Base-by-base conservation (phyloP, 1,139 yeast genomes). In the Nakaseomyces uthaithaninus region DNA sequence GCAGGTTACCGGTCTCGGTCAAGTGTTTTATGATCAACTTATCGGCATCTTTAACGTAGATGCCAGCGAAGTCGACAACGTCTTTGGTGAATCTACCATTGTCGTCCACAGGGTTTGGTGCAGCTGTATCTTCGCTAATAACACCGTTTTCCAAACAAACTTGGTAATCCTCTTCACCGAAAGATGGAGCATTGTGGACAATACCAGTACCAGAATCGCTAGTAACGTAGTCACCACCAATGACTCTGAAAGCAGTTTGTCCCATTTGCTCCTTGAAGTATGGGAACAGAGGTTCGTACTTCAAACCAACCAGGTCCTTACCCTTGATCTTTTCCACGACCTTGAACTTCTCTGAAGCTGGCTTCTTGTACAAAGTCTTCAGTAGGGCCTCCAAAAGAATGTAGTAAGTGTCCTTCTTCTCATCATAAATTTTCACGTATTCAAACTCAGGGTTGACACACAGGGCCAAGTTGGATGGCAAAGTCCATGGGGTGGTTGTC, bases 401-500 rank as follows among this genome's bases (percentile, higher is more conserved):
- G 68, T 74, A 91, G 65, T 84, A 68, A 56, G 75, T 75, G 53
- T 83, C 84, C 53, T 80, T 77, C 48, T 79, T 87, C 67, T 89
- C 96, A 61, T 91, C 97, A 52, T 69, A 80, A 50, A 93, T 83
- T 69, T 91, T 93, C 52, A 84, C 83, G 59, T 91, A 91, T 65
- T 87, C 97, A 49, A 86, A 80, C 17, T 77, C 77, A 40, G 96
- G 94, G 67, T 91, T 76, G 36, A 91, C 97, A 57, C 95, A 89
- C 48, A 91, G 73, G 12, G 91, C 93, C 60, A 91, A 68, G 65
- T 91, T 91, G 19, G 95, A 84, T 36, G 98, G 98, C 59, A 91
- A 72, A 39, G 99, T 93, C 99, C 99, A 91, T 40, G 99, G 99
- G 28, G 99, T 91, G 48, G 99, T 91, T 35, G 99, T 91, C 99